Percentiles rank a stretch among this genome's conserved stretches.
phyloP scores from a whole-genome alignment of 768 basidiomycete genomes.

The Suillus subaureus region DNA sequence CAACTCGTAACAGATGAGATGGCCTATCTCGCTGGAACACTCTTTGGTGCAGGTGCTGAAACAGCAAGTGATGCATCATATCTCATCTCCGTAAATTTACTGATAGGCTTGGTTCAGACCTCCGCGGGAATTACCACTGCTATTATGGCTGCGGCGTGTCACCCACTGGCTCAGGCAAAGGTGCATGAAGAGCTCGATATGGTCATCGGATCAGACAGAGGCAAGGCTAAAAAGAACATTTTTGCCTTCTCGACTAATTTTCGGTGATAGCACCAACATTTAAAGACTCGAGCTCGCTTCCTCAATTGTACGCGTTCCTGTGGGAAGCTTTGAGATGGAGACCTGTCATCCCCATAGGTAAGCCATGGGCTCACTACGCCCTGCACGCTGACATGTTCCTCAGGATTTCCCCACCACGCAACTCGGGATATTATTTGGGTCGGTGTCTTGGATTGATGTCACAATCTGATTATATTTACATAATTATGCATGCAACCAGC shows the following conservation, averaged over 20 bases:
- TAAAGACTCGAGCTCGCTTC: constrained; percentile 28
- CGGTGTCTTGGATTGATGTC: neutral
- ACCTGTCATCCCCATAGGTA: constrained; percentile 26
- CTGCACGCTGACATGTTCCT: constrained; percentile 24
- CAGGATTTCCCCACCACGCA: constrained; percentile 60
- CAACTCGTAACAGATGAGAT: constrained; percentile 51
- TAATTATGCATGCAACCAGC: constrained; percentile 16
- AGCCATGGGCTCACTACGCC: neutral
- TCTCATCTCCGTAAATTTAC: neutral
- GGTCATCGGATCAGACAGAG: constrained; percentile 41
- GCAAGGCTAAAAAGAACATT: constrained; percentile 1
- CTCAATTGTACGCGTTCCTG: constrained; percentile 33
- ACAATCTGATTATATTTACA: neutral
- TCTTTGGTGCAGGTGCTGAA: constrained; percentile 63
- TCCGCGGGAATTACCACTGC: constrained; percentile 50
- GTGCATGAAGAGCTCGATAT: constrained; percentile 53
- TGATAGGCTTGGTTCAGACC: constrained; percentile 27
- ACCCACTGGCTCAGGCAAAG: constrained; percentile 46
- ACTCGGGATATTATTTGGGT: constrained; percentile 59
- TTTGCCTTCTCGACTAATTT: neutral
- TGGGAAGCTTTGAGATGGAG: constrained; percentile 37
- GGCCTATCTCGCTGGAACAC: constrained; percentile 56
- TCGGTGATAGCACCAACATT: constrained; percentile 34
- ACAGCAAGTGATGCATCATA: constrained; percentile 31
- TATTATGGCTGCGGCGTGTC: constrained; percentile 52